Evolutionary conservation across 257 asterid species (phyloP), one percentile per base, ranked within the genome.

Genomic region (Plantago major): DNA sequence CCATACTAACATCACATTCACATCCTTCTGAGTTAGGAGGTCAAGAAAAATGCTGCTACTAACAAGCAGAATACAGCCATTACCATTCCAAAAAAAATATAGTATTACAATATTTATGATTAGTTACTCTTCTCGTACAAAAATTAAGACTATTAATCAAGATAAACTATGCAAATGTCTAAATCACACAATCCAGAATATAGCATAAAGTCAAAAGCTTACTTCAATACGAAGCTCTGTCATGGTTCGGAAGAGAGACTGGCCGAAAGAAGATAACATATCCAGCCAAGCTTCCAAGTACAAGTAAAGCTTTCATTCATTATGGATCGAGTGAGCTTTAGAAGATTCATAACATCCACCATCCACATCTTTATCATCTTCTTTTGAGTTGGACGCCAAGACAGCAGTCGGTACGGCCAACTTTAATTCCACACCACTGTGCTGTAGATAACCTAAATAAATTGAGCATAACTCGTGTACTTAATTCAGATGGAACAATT

Each of bases 401-500:
- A 38, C 30, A 57, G 5, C 10, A 54, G 13, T 33, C 7, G n/a
- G 33, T 1, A 7, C 37, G 5, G 10, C 17, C 7, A 30, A 5
- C 61, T 33, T 55, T 55, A 15, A 37, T 30, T 55, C 11, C 18
- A 15, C 17, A 37, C 45, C 13, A 28, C 46, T 14, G 13, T 4
- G 9, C 13, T 30, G 28, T 37, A 10, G 13, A 37, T 15, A 9
- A 40, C 9, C 33, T 42, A n/a, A 56, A 2, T 0, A n/a, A 10
- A 56, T 16, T 10, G 14, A 17, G 53, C 40, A 49, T 10, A 59
- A 52, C 37, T 17, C 13, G 58, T 22, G 28, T 43, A 42, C 48
- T 56, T 58, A 81, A 37, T 71, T 71, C 16, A 92, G 72, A 61
- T 75, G 69, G 68, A 89, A 92, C 47, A 92, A 59, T 51, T 92